phyloP scores from a whole-genome alignment of 345 rosid species.

The Gossypium stocksii region DNA sequence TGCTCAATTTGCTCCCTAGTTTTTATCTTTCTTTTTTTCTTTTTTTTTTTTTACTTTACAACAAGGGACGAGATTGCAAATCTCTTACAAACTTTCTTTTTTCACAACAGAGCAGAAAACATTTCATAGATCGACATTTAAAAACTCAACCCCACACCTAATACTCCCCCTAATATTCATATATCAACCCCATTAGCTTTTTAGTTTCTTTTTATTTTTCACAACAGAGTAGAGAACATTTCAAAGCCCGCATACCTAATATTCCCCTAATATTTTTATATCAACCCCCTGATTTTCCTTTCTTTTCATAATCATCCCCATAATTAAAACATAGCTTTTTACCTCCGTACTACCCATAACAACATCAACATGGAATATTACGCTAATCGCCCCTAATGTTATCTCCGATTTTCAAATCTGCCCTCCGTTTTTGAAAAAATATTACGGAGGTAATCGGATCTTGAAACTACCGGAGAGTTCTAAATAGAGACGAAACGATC shows the following conservation, averaged over 20 bases:
- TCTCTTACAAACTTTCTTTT: background rate
- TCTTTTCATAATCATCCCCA: background rate
- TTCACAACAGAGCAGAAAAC: slow-evolving; percentile 10
- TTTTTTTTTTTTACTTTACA: background rate
- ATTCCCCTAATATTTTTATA: background rate
- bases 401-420: slow-evolving; percentile 9
- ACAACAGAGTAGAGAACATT: slow-evolving; percentile 5
- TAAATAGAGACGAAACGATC: background rate
- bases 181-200: too few species aligned
- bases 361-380: background rate
- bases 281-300: background rate
- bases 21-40: background rate
- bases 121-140: background rate
- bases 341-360: background rate
- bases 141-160: too few species aligned
- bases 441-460: background rate
- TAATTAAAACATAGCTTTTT: background rate
- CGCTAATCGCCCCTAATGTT: background rate
- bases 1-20: background rate
- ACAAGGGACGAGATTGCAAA: background rate
- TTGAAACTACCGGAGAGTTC: background rate
- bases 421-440: background rate
- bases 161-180: too few species aligned
- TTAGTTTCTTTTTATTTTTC: background rate
- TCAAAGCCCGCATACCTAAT: background rate